Conservation (phyloP, 2,329 filamentous ascomycete species). For the Trichoderma koningii region DNA sequence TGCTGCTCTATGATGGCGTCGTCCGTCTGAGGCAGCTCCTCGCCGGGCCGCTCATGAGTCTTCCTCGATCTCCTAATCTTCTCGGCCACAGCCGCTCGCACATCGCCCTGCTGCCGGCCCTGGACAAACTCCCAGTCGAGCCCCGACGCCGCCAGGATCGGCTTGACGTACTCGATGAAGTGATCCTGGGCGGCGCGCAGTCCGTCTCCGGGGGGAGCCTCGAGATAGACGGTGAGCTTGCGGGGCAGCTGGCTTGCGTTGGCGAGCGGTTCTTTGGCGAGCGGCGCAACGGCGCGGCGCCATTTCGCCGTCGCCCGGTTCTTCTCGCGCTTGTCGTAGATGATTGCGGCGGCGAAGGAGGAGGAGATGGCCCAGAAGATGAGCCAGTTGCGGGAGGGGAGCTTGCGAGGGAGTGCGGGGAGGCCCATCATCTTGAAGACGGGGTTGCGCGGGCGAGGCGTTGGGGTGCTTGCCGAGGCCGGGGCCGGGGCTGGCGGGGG, state of each 20-base stretch:
- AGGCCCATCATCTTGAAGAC: constrained; percentile 80
- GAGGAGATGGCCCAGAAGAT: constrained; percentile 85
- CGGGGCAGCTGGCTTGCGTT: constrained; percentile 71
- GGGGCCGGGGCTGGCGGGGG: constrained; percentile 9
- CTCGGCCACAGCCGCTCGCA: constrained; percentile 83
- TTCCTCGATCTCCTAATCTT: constrained; percentile 73
- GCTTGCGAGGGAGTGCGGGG: constrained; percentile 76
- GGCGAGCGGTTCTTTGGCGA: constrained; percentile 74
- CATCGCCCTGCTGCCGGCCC: constrained; percentile 87
- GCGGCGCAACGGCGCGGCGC: constrained; percentile 80
- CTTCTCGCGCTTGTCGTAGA: constrained; percentile 93
- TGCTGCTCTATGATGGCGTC: constrained; percentile 63
- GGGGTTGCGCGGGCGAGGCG: constrained; percentile 57
- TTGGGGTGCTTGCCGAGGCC: constrained; percentile 13
- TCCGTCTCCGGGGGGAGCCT: constrained; percentile 83
- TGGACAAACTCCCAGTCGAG: constrained; percentile 97
- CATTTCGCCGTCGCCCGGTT: constrained; percentile 82
- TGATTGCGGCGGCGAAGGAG: constrained; percentile 74
- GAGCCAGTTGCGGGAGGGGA: constrained; percentile 96
- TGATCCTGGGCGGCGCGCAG: constrained; percentile 86
- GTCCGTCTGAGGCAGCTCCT: constrained; percentile 50
- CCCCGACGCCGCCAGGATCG: constrained; percentile 82
- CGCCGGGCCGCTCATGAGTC: constrained; percentile 56
- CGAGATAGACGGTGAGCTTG: constrained; percentile 81
- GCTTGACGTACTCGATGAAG: constrained; percentile 95